Base-by-base conservation (phyloP, 805 yeast genomes). In the Zygotorulaspora sp. region DNA sequence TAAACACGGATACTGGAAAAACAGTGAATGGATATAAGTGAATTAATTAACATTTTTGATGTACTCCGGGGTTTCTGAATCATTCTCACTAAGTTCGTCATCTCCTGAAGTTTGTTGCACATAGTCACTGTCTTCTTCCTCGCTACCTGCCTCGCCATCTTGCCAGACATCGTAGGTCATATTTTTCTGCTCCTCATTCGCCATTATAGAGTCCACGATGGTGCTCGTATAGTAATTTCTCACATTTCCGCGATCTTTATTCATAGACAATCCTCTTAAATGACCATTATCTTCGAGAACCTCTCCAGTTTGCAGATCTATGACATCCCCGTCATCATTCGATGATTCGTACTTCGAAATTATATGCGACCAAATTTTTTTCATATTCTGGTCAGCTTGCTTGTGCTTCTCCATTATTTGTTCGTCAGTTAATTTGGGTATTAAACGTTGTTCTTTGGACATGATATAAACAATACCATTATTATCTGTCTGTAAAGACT, bases 281-380 rank as follows among this genome's bases (percentile, higher is more conserved):
- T 84, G 94, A 2, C 95, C 95, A 36, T 75, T 71, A 49, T 84
- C 88, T 21, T 66, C 72, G 1, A 78, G 57, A 1, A 84, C 72
- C 39, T 72, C 67, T 0, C 90, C 89, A 0, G 87, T 77, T 7
- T 55, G 52, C 15, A 84, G 50, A 53, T 84, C 88, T n/a, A 80
- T 61, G 16, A 78, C 67, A 53, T 80, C 88, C 25, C 83, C 80
- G 36, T 77, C 78, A 12, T 66, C 65, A 4, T 65, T 63, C 22
- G 72, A 71, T 35, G 69, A 69, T 33, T 75, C 69, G 51, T 79
- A 78, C 50, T 72, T 75, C 2, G 66, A 56, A 6, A 80, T 68
- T 19, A 80, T 75, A 10, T 65, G 61, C 15, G 66, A 62, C 86
- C 86, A 80, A 2, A 53, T 56, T 3, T 41, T 44, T 35, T 52